Evolutionary conservation across 805 yeast genomes (phyloP), one percentile per base, ranked within the genome.

Genomic region (Spencermartinsiella europaea): DNA sequence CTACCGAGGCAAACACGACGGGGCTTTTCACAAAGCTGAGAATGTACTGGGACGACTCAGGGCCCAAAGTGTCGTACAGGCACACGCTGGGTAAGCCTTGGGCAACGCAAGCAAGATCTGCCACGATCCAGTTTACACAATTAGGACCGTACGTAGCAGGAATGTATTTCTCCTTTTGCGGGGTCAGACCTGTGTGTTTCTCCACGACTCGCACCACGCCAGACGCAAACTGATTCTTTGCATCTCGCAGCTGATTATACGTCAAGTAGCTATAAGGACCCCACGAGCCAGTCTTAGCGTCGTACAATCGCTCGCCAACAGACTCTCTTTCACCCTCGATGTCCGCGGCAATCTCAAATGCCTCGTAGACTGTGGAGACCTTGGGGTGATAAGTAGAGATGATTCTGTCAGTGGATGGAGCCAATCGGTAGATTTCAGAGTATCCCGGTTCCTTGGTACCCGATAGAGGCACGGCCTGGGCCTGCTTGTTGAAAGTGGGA

Each of bases 31-130:
- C 80, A 46, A 80, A 62, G 37, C 67, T 68, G 61, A 84, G 66
- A 56, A 84, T 83, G 59, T 80, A 81, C 49, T 73, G 75, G 2
- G 87, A 74, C 3, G 91, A 74, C 36, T 72, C 73, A 1, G 81
- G 72, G 2, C 83, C 83, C 48, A 78, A 59, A 5, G 82, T 76
- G 49, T 79, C 82, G 56, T 78, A 78, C 19, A 78, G 60, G 3
- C 80, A 74, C 8, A 80, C 78, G 48, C 73, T 71, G n/a, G 77
- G 62, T 35, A 70, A 73, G 62, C 74, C 73, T 66, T 77, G 81
- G 5, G 79, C 72, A 38, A 72, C 74, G 56, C 85, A 78, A 0
- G 88, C 89, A 56, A 83, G 62, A 64, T 85, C 93, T 22, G 84
- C 64, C 16, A 83, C 60, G 27, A 74, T 70, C 93, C 93, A 85